Percentiles rank a stretch among this genome's conserved stretches.
Evolutionary conservation across 441 rosid genomes (phyloP).

Genomic region (Bocquillonia castaneifolia): DNA sequence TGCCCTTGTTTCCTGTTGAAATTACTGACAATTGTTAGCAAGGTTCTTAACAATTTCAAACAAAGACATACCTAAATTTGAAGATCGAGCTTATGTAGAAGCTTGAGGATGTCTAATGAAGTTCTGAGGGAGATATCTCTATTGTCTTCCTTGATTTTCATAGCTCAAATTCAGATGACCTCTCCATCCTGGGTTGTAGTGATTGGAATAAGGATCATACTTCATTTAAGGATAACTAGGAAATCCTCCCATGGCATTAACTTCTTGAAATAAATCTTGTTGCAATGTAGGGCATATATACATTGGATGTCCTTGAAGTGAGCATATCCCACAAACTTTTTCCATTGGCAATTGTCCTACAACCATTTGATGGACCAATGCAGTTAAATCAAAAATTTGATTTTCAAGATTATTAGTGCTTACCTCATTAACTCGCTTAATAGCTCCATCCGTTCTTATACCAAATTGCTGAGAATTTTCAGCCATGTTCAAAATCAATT

Average conservation of each 20-base stretch:
- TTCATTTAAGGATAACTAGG: not conserved
- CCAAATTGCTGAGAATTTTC: too few relatives aligned
- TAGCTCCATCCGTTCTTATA: not conserved
- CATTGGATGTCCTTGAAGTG: not conserved
- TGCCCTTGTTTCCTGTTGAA: too few relatives aligned
- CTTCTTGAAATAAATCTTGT: not conserved
- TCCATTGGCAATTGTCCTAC: too few relatives aligned
- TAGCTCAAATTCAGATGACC: not conserved
- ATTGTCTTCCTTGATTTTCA: not conserved
- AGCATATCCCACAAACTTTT: too few relatives aligned
- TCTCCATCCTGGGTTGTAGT: not conserved
- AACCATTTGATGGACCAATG: not conserved
- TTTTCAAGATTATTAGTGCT: not conserved
- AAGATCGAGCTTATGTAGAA: not conserved
- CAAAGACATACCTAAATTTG: too few relatives aligned
- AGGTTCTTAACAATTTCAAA: too few relatives aligned
- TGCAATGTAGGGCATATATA: not conserved
- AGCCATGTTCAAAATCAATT: too few relatives aligned
- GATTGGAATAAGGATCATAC: not conserved
- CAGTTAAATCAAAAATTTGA: not conserved
- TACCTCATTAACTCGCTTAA: not conserved
- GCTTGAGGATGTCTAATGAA: not conserved
- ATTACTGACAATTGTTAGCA: too few relatives aligned
- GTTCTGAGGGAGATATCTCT: not conserved
- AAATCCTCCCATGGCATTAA: not conserved